Evolutionary conservation across 2,329 filamentous ascomycete species (phyloP), one percentile per base, ranked within the genome.

Genomic region (Aspergillus niger): DNA sequence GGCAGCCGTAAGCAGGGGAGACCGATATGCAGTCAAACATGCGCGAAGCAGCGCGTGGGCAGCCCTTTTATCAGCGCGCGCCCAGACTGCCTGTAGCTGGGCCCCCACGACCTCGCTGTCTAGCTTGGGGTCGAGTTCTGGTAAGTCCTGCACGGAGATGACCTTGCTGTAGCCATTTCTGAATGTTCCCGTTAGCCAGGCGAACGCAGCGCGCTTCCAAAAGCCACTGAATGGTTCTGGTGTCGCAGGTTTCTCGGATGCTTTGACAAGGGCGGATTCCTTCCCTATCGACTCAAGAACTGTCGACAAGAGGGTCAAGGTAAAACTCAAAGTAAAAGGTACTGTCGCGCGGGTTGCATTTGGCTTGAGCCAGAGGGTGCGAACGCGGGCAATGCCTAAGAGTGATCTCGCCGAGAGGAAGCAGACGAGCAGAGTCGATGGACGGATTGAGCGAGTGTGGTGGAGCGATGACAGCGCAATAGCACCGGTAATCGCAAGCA

Each of bases 221-320:
- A 81, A 67, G 8, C 81, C 77, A 58, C 78, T 80, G 11, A 79
- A 81, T 17, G 77, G 77, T 64, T 86, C 82, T 5, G 67, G 63
- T 49, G 70, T 66, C 5, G 61, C 61, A 36, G 8, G 7, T 28
- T 20, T 0, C 71, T 75, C 70, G 71, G 8, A 1, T 17, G 8
- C 5, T 26, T 15, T 76, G 26, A 26, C 26, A 63, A 10, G 63
- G 65, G 17, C 70, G 66, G 62, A 82, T 4, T 26, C 10, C 11
- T 83, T 22, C 76, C 72, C 11, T 10, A 70, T 66, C 8, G 76
- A 74, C 64, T 82, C 81, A 1, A 79, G 67, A 26, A 57, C 6
- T 8, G 41, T 17, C 1, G 55, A 24, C 4, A 41, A 3, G 0
- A 78, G 66, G 5, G 51, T 55, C 5, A 59, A 5, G 3, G 79